phyloP scores from a whole-genome alignment of 1,284 basidiomycete genomes.

The Tranzscheliella williamsii region DNA sequence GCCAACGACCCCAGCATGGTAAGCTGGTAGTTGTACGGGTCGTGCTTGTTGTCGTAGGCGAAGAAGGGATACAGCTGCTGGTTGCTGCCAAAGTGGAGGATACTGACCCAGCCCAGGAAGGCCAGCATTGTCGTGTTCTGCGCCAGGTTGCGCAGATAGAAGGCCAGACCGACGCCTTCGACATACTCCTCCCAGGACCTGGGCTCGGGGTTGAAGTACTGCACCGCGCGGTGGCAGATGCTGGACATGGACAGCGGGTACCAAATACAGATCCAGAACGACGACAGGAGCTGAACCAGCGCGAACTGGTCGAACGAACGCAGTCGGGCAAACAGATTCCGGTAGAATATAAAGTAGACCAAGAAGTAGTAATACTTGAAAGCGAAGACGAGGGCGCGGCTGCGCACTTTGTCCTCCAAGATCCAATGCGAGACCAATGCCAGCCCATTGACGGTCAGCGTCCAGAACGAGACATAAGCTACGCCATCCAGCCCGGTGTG shows the following conservation, averaged over 20 bases:
- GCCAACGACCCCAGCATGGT: slow-evolving; percentile 66
- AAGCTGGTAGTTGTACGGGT: slow-evolving; percentile 67
- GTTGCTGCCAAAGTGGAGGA: slow-evolving; percentile 66
- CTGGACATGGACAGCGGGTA: slow-evolving; percentile 67
- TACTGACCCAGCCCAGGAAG: slow-evolving; percentile 64
- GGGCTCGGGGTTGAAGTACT: slow-evolving; percentile 63
- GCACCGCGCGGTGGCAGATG: slow-evolving; percentile 62
- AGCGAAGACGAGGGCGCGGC: slow-evolving; percentile 65
- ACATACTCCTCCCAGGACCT: slow-evolving; percentile 65
- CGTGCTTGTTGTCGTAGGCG: slow-evolving; percentile 64
- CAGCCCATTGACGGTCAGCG: slow-evolving; percentile 65
- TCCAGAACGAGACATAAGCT: slow-evolving; percentile 67
- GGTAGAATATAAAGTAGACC: slow-evolving; percentile 62
- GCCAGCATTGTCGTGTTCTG: slow-evolving; percentile 66
- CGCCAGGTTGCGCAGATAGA: slow-evolving; percentile 67
- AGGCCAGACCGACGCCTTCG: slow-evolving; percentile 63
- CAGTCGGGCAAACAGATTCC: slow-evolving; percentile 62
- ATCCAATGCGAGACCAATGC: slow-evolving; percentile 65
- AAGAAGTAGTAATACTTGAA: slow-evolving; percentile 64
- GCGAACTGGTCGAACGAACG: slow-evolving; percentile 62
- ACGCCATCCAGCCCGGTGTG: slow-evolving; percentile 67
- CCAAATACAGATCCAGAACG: slow-evolving; percentile 65
- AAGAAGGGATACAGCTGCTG: slow-evolving; percentile 67
- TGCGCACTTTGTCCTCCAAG: slow-evolving; percentile 65
- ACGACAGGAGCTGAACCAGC: slow-evolving; percentile 66